A percentile compares a stretch with the other conserved stretches of the same genome.
phyloP scores from a whole-genome alignment of 2,329 filamentous ascomycete species.

The Tolypocladium ovalisporum region DNA sequence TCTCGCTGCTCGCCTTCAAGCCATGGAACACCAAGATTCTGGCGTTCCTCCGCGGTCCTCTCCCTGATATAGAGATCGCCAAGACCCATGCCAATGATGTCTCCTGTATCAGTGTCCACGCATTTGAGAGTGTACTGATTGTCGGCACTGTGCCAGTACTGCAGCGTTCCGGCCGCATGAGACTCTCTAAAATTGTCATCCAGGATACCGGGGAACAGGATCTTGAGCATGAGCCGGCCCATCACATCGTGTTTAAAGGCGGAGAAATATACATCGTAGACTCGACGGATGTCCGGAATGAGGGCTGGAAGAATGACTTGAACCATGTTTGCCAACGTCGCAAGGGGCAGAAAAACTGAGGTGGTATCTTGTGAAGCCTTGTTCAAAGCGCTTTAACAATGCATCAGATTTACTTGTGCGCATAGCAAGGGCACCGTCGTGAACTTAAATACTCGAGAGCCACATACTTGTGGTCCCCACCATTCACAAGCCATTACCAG shows the following conservation, averaged over 20 bases:
- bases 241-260: constrained; percentile 29
- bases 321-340: constrained; percentile 16
- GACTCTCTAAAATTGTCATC: constrained; percentile 28
- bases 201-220: constrained; percentile 27
- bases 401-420: background rate
- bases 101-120: constrained; percentile 29
- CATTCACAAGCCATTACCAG: background rate
- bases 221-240: constrained; percentile 27
- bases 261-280: constrained; percentile 36
- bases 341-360: background rate
- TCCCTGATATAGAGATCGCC: constrained; percentile 29
- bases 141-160: constrained; percentile 25
- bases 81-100: constrained; percentile 35
- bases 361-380: background rate
- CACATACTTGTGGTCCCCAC: background rate
- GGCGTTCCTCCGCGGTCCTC: constrained; percentile 28
- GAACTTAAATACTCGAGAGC: background rate
- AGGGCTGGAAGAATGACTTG: constrained; percentile 32
- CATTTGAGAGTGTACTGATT: constrained; percentile 36
- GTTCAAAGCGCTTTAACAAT: background rate
- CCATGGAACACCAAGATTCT: constrained; percentile 33
- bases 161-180: constrained; percentile 29
- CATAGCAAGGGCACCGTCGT: background rate
- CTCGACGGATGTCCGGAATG: constrained; percentile 31
- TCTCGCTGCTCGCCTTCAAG: constrained; percentile 30